These are phyloP conservation scores for Chaetoscypha palmicola DNA, from an alignment of 2,329 filamentous ascomycete species.

Conservation along the genomic window DNA sequence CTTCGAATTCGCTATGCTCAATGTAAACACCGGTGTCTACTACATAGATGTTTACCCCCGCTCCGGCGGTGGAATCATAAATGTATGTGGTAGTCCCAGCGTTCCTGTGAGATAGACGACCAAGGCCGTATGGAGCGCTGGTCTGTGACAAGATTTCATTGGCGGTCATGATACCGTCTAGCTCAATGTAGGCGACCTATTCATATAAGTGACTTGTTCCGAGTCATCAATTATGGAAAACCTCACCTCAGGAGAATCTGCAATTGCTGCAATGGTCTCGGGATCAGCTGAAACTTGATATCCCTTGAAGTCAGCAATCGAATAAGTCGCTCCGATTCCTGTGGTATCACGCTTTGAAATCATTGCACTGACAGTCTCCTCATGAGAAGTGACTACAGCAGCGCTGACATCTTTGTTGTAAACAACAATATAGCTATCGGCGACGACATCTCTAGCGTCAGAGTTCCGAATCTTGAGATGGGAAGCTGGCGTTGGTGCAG, in stretches of 20 bases:
- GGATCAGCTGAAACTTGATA: conserved; percentile 25
- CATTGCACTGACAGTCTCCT: conserved; percentile 40
- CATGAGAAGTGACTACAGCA: conserved; percentile 43
- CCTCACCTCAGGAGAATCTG: conserved; percentile 25
- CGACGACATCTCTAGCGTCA: conserved; percentile 41
- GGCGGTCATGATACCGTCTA: conserved; percentile 28
- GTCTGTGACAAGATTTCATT: conserved; percentile 25
- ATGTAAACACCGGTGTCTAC: conserved; percentile 33
- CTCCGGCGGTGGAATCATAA: conserved; percentile 30
- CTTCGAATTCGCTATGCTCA: conserved; percentile 32
- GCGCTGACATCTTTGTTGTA: conserved; percentile 49
- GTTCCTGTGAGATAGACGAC: conserved; percentile 28
- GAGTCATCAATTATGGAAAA: not conserved
- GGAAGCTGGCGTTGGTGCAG: conserved; percentile 23
- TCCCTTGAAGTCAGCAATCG: conserved; percentile 23
- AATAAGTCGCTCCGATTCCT: conserved; percentile 24
- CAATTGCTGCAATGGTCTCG: conserved; percentile 25
- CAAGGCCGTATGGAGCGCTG: conserved; percentile 29
- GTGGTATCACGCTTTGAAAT: conserved; percentile 49
- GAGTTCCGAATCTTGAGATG: conserved; percentile 38
- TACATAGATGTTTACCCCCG: conserved; percentile 31
- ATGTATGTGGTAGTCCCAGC: conserved; percentile 26
- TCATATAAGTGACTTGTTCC: not conserved
- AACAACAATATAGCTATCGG: conserved; percentile 57
- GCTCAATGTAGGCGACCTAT: conserved; percentile 28